Percentiles rank a stretch among this genome's conserved stretches.
These are phyloP conservation scores for Strobilomyces dryophilus DNA, from an alignment of 768 basidiomycete species.

Conservation along the genomic window DNA sequence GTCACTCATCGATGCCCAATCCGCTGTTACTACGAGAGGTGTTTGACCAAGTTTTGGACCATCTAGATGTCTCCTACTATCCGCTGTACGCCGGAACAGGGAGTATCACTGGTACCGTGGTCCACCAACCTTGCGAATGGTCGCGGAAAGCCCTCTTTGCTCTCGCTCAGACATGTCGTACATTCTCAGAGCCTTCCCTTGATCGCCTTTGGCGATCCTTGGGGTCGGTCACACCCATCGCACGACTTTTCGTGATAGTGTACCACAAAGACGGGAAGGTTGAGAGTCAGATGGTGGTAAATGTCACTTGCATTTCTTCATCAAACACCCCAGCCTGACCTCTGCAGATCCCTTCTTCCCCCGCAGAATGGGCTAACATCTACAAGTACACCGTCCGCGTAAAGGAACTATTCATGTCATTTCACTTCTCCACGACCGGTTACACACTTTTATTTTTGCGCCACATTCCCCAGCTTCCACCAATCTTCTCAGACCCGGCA, in stretches of 20 bases:
- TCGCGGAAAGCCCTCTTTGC: neutral
- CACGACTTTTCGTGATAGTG: neutral
- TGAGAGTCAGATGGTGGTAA: neutral
- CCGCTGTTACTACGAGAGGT: neutral
- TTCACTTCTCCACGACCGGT: too few relatives aligned
- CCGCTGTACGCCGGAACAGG: too few relatives aligned
- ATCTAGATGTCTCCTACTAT: neutral
- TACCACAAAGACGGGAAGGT: neutral
- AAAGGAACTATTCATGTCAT: neutral
- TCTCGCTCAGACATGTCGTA: neutral
- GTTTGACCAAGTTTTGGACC: neutral
- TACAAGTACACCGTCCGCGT: neutral
- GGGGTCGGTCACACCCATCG: neutral
- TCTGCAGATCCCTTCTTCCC: neutral
- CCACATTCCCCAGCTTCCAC: too few relatives aligned
- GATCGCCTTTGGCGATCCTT: neutral
- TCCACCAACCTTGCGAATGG: neutral
- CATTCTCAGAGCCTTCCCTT: neutral
- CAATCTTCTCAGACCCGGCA: too few relatives aligned
- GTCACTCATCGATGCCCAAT: neutral
- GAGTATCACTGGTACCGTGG: neutral
- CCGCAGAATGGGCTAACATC: neutral
- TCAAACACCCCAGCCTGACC: neutral
- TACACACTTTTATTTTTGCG: too few relatives aligned
- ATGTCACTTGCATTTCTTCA: neutral